Percentiles rank a stretch among this genome's conserved stretches.
Conservation (phyloP, 1,139 yeast species). For the Geotrichum candidum region DNA sequence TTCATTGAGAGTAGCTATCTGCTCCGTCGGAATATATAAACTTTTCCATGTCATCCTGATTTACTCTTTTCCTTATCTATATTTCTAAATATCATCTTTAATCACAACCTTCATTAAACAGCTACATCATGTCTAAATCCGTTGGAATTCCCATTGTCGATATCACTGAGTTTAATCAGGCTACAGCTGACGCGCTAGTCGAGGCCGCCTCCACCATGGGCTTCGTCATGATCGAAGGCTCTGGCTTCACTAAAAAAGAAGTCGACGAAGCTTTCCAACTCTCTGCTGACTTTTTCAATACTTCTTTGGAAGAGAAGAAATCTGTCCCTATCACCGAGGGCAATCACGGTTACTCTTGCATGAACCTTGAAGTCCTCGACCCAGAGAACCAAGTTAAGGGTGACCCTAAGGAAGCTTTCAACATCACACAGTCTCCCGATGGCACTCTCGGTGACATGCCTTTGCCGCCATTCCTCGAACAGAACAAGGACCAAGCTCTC, state of each 20-base stretch:
- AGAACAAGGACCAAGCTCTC: constrained; percentile 29
- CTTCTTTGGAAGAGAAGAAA: constrained; percentile 46
- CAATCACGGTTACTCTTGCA: constrained; percentile 59
- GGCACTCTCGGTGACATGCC: constrained; percentile 35
- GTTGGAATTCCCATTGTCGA: constrained; percentile 38
- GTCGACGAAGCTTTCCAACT: constrained; percentile 50
- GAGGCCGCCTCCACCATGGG: constrained; percentile 67
- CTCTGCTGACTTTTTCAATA: constrained; percentile 52
- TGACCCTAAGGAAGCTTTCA: constrained; percentile 57
- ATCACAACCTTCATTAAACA: neutral
- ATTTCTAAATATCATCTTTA: neutral
- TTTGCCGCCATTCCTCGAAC: constrained; percentile 36
- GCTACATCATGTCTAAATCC: neutral
- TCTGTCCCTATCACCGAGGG: constrained; percentile 44
- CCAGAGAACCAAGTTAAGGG: constrained; percentile 42
- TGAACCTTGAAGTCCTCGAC: constrained; percentile 51
- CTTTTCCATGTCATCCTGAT: neutral
- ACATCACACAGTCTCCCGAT: constrained; percentile 33
- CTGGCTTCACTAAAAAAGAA: constrained; percentile 54
- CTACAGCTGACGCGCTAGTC: constrained; percentile 48
- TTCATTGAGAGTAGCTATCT: neutral
- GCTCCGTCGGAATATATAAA: neutral
- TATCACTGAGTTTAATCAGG: constrained; percentile 41
- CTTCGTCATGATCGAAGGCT: constrained; percentile 67
- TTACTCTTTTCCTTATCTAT: neutral